Conservation (phyloP, 805 yeast species). For the Isabelozyma gotoi region DNA sequence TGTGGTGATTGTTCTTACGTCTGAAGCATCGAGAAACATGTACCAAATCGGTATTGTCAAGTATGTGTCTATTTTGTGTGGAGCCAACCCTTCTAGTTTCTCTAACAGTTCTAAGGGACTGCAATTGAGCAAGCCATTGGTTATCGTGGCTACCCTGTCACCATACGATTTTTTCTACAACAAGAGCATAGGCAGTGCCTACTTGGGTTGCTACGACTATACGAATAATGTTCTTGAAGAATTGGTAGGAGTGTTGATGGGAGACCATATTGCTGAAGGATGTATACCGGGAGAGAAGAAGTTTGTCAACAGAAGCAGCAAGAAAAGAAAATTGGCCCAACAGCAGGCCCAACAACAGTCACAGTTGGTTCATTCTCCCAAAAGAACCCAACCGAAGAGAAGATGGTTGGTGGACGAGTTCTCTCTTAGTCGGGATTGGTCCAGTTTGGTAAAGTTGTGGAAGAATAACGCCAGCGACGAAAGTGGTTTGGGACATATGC, state of each 20-base stretch:
- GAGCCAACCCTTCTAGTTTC: conserved; percentile 38
- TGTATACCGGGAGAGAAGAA: conserved; percentile 55
- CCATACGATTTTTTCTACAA: conserved; percentile 63
- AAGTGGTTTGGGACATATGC: conserved; percentile 7
- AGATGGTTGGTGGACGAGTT: conserved; percentile 61
- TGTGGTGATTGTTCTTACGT: conserved; percentile 52
- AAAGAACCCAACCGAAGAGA: conserved; percentile 28
- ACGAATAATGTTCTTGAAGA: conserved; percentile 51
- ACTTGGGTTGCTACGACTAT: conserved; percentile 61
- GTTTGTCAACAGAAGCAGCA: conserved; percentile 20
- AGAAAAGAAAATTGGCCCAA: conserved; percentile 21
- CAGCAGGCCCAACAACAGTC: conserved; percentile 2
- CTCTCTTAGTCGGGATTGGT: conserved; percentile 49
- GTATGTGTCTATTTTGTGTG: conserved; percentile 54
- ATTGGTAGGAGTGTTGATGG: conserved; percentile 53
- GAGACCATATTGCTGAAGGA: conserved; percentile 51
- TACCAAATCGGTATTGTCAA: conserved; percentile 62
- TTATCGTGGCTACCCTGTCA: conserved; percentile 59
- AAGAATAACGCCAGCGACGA: conserved; percentile 33
- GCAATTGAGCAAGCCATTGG: conserved; percentile 48
- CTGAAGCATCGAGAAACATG: conserved; percentile 60
- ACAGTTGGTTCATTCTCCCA: conserved; percentile 1
- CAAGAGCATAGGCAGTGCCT: conserved; percentile 53
- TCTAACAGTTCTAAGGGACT: conserved; percentile 16
- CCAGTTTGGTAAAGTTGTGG: conserved; percentile 45